Evolutionary conservation across 352 stramenopile genomes (phyloP), one percentile per base, ranked within the genome.

Genomic region (Phytophthora nicotianae): DNA sequence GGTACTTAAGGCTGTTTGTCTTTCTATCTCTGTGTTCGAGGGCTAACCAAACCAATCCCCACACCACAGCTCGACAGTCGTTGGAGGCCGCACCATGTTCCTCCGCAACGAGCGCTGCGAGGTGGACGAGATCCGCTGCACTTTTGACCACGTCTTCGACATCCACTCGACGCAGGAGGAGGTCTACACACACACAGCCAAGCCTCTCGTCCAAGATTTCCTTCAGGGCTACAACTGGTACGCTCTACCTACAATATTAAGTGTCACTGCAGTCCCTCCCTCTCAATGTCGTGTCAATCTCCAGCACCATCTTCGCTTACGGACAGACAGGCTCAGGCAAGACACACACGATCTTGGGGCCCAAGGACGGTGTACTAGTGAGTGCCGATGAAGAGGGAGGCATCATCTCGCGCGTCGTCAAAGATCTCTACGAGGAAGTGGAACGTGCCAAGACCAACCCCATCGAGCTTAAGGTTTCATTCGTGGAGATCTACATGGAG

Each of bases 241-340:
- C 23, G 64, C 41, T 16, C 27, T 55, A 17, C 29, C 32, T 17
- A 38, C 32, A 24, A 16, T 43, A 19, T 6, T 17, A 27, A 29
- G 1, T 8, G 6, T 23, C 13, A n/a, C 8, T 5, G 9, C 4
- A 10, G 42, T 40, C 47, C 58, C 29, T 45, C 0, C 51, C 27
- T 48, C 40, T 50, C 23, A 42, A 3, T 60, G 4, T 27, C 16
- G 10, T 38, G 14, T 19, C 17, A 38, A 24, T 35, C 1, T 49
- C 21, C 13, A 63, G 79, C 37, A 97, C 89, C 35, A 94, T 97
- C 47, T 97, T 97, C 51, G 88, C 86, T 21, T 96, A 96, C 64
- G 90, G 90, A 3, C 90, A 97, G 67, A 97, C 90, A 5, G 93
- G 93, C 17, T 95, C 81, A 2, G 93, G 93, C 50, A 98, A 98